Conservation (phyloP, 2,329 filamentous ascomycete species). For the Elsinoe perseae region DNA sequence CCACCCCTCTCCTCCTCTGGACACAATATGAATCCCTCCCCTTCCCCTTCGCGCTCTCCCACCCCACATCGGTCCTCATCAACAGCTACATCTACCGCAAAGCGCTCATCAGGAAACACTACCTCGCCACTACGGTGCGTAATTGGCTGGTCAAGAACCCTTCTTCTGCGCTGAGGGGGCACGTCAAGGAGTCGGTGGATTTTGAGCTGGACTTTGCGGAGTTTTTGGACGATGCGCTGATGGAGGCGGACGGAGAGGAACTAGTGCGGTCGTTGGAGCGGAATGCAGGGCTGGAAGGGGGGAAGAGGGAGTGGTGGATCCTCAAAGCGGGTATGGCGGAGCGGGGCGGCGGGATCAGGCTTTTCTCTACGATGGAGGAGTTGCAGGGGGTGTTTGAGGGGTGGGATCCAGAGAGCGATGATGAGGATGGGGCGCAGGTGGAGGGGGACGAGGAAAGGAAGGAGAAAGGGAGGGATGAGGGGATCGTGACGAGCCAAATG, state of each 20-base stretch:
- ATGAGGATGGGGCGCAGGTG: slow-evolving; percentile 31
- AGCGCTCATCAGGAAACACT: slow-evolving; percentile 93
- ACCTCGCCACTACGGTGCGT: slow-evolving; percentile 72
- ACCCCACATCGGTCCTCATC: slow-evolving; percentile 57
- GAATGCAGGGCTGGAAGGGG: slow-evolving; percentile 46
- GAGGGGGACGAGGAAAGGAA: slow-evolving; percentile 29
- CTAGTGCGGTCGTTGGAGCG: slow-evolving; percentile 66
- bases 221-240: slow-evolving; percentile 85
- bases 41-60: slow-evolving; percentile 63
- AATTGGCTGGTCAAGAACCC: slow-evolving; percentile 84
- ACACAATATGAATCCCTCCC: slow-evolving; percentile 80
- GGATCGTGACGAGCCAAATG: slow-evolving; percentile 78
- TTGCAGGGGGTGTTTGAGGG: slow-evolving; percentile 82
- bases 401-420: slow-evolving; percentile 52
- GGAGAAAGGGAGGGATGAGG: slow-evolving; percentile 39
- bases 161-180: slow-evolving; percentile 55
- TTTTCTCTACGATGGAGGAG: slow-evolving; percentile 80
- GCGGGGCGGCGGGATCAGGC: slow-evolving; percentile 79
- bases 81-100: slow-evolving; percentile 96
- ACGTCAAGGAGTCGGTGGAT: slow-evolving; percentile 70
- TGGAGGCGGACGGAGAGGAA: slow-evolving; percentile 84
- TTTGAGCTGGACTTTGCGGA: slow-evolving; percentile 97
- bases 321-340: slow-evolving; percentile 97
- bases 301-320: slow-evolving; percentile 81
- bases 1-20: slow-evolving; percentile 62